Evolutionary conservation across 441 rosid species (phyloP).

Genomic region (Adansonia rubrostipa): DNA sequence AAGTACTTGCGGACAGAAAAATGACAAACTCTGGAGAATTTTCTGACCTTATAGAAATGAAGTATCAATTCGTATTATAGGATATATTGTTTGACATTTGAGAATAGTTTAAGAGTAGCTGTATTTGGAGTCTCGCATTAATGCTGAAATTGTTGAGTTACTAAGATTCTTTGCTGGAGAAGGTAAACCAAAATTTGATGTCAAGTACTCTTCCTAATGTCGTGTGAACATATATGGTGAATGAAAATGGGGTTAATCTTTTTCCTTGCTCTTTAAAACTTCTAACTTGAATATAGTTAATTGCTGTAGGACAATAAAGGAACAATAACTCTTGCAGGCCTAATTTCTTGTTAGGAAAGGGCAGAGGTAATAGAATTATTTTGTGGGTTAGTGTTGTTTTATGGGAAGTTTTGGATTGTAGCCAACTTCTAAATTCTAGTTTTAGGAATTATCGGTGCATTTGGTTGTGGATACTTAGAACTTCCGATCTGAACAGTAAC

Average conservation of each 20-base stretch:
- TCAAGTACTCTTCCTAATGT: not conserved
- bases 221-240: conserved; percentile 1
- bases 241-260: not conserved
- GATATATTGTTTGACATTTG: not conserved
- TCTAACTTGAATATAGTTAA: not conserved
- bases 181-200: not conserved
- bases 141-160: not conserved
- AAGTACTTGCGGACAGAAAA: not conserved
- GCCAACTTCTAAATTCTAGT: not conserved
- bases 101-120: not conserved
- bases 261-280: conserved; percentile 16
- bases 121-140: conserved; percentile 10
- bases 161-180: conserved; percentile 5
- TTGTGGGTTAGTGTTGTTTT: not conserved
- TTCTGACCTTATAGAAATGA: not conserved
- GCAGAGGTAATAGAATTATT: not conserved
- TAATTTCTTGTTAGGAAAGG: not conserved
- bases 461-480: not conserved
- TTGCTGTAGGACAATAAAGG: not conserved
- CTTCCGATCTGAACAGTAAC: not conserved
- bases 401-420: not conserved
- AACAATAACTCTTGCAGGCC: not conserved
- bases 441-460: not conserved
- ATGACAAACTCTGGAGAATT: not conserved
- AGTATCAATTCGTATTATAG: not conserved